Base-by-base conservation (phyloP, 1,139 yeast species). In the Yamadazyma epiphylla region DNA sequence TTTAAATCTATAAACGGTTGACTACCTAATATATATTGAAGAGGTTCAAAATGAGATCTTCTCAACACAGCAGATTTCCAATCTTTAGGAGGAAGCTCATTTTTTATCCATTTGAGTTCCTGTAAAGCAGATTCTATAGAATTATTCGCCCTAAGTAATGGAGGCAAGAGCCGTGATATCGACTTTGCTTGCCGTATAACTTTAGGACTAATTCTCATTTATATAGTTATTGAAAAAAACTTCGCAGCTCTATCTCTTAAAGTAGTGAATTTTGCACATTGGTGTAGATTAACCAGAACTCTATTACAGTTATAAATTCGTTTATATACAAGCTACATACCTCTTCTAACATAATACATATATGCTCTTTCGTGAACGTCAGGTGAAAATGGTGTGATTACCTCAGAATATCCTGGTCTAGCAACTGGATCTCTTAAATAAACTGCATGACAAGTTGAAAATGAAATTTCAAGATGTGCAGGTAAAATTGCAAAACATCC, bases 371-470 rank as follows among this genome's bases (percentile, higher is more conserved):
- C 94, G 52, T 91, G 97, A 45, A 81, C 79, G 42, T 80, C 82
- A 41, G 79, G 70, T 27, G 83, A 81, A 62, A 83, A 86, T 32
- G 98, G 98, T 30, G 95, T 72, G 38, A 91, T 86, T 35, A 91
- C 95, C 64, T 91, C 98, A 19, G 96, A 85, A 51, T 85, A 89
- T 29, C 96, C 97, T 9, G 97, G 96, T 58, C 97, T 77, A 9
- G 97, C 95, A 34, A 91, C 89, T 11, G 98, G 98, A 56, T 91
- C 95, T 61, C 96, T 81, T 58, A 91, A 66, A 60, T 91, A 91
- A 19, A 91, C 82, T 8, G 96, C 97, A 58, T 89, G 96, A 55
- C 97, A 89, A 6, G 96, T 87, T 39, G 76, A 74, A 58, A 86
- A 89, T 13, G 94, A 84, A 23, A 94, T 68, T 60, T 91, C 98